Evolutionary conservation across 495 filamentous ascomycete species (phyloP).

Genomic region (Aspergillus conjunctus): DNA sequence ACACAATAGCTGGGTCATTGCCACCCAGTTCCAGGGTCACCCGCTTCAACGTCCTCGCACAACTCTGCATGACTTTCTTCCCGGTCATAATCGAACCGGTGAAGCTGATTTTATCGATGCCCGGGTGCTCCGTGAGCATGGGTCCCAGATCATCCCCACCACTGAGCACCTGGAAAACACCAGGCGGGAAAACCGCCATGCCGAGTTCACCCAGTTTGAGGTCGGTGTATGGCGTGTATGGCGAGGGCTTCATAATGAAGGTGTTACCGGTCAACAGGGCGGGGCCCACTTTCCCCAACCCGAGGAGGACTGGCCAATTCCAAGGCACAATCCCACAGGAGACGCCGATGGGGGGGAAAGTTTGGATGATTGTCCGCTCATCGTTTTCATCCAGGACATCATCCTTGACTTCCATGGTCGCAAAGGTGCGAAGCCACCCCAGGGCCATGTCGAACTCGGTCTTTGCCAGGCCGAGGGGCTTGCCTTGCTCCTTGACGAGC

Average conservation of each 20-base stretch:
- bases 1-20: constrained; percentile 69
- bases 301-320: constrained; percentile 41
- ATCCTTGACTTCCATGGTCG: constrained; percentile 27
- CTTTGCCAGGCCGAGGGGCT: background rate
- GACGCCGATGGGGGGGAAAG: constrained; percentile 54
- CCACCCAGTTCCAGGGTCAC: constrained; percentile 62
- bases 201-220: constrained; percentile 57
- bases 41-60: constrained; percentile 63
- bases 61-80: constrained; percentile 62
- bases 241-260: constrained; percentile 81
- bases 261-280: constrained; percentile 45
- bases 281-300: constrained; percentile 41
- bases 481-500: constrained; percentile 12
- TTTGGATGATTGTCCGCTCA: constrained; percentile 38
- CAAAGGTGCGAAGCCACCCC: background rate
- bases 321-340: constrained; percentile 56
- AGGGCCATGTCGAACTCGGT: constrained; percentile 7
- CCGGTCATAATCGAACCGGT: constrained; percentile 68
- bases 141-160: constrained; percentile 67
- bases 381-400: constrained; percentile 34
- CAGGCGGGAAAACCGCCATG: constrained; percentile 61
- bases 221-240: constrained; percentile 82
- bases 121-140: constrained; percentile 57
- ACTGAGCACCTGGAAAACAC: constrained; percentile 67
- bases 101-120: constrained; percentile 69